These are phyloP conservation scores for Leishmania tarentolae DNA, from an alignment of 208 protist genomes.

Conservation along the genomic window DNA sequence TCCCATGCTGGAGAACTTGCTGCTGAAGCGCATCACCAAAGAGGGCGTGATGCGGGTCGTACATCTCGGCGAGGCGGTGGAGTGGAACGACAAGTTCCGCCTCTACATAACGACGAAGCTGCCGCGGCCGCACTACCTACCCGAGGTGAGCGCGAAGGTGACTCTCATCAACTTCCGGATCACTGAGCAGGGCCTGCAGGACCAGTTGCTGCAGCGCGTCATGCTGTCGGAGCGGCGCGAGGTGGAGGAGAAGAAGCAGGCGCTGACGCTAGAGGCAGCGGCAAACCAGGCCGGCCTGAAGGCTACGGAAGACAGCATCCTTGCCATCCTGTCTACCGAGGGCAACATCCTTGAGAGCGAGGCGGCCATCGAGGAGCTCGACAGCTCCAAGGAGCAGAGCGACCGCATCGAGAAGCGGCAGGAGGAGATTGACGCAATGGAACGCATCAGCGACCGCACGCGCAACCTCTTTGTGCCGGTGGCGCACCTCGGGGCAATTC, in stretches of 20 bases:
- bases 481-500: conserved; percentile 92
- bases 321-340: conserved; percentile 89
- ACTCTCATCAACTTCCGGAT: conserved; percentile 98
- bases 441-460: conserved; percentile 96
- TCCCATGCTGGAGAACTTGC: conserved; percentile 97
- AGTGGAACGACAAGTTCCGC: conserved; percentile 95
- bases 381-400: conserved; percentile 94
- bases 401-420: conserved; percentile 95
- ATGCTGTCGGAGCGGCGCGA: conserved; percentile 95
- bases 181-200: conserved; percentile 95
- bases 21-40: conserved; percentile 94
- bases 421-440: conserved; percentile 95
- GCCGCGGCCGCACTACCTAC: conserved; percentile 97
- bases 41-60: conserved; percentile 91
- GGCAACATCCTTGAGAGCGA: conserved; percentile 96
- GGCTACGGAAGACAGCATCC: conserved; percentile 89
- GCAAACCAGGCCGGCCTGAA: conserved; percentile 90
- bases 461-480: conserved; percentile 95
- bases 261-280: conserved; percentile 92
- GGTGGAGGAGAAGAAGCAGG: conserved; percentile 96
- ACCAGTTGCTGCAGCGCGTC: conserved; percentile 96
- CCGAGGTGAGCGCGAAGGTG: conserved; percentile 97
- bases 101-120: conserved; percentile 99
- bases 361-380: conserved; percentile 93
- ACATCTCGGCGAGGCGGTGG: conserved; percentile 96